Conservation (phyloP, 176 grass and related monocot species). For the Phoenix roebelenii region DNA sequence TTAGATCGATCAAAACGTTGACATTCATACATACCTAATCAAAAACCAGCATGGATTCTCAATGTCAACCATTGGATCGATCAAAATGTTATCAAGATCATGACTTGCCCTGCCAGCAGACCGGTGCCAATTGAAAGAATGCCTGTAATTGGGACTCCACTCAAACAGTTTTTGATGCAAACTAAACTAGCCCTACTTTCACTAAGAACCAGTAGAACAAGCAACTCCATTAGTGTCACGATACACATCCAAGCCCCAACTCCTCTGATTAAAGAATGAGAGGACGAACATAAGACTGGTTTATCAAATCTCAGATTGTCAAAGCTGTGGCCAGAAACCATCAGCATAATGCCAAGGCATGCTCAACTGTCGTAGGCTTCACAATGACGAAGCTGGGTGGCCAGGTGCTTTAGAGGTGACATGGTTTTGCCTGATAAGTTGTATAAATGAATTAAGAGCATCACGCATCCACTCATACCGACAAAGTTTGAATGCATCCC, state of each 20-base stretch:
- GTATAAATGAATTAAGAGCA: conserved; percentile 35
- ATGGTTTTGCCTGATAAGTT: neutral
- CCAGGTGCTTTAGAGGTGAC: neutral
- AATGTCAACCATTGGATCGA: too few species aligned
- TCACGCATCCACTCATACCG: conserved; percentile 90
- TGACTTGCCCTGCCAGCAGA: neutral
- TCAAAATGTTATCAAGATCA: too few species aligned
- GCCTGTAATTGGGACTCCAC: conserved; percentile 7
- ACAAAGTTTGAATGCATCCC: conserved; percentile 54
- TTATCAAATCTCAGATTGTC: neutral
- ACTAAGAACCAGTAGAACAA: conserved; percentile 3
- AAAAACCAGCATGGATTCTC: too few species aligned
- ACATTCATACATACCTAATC: too few species aligned
- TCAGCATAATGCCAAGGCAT: conserved; percentile 12
- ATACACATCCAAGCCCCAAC: conserved; percentile 2
- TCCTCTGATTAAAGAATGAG: neutral
- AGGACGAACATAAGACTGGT: neutral
- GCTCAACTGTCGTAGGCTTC: neutral
- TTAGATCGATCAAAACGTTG: too few species aligned
- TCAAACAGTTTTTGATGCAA: conserved; percentile 5
- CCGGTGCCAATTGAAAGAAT: conserved; percentile 14
- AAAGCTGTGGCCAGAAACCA: neutral
- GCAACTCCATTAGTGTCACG: conserved; percentile 1
- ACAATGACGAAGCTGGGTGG: neutral
- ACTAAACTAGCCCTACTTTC: neutral